Base-by-base conservation (phyloP, 2,329 filamentous ascomycete species). In the Fusarium virguliforme region DNA sequence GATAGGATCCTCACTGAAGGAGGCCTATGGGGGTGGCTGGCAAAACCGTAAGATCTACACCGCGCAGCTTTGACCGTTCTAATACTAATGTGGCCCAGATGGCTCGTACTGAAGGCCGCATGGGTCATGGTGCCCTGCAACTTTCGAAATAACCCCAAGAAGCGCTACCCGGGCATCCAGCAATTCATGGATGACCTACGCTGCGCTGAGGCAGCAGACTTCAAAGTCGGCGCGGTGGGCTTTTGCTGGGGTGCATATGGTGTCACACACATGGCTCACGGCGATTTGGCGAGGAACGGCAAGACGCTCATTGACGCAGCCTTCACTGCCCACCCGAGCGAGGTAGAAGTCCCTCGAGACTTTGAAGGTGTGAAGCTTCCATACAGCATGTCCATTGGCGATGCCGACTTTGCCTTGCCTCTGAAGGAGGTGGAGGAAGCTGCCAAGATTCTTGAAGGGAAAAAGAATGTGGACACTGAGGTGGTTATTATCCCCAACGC, bases 401-500 rank as follows among this genome's bases (percentile, higher is more conserved):
- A 57, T 57, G 37, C 30, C 22, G 54, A 57, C 54, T 57, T 57
- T 41, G 54, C 54, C 22, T 43, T 57, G 26, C 54, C 54, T 28
- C 54, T 57, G 12, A 57, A 43, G 54, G 54, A 40, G 24, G 54
- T 57, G 10, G 35, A 57, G 54, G 18, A 57, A 57, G 54, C 54
- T 9, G 54, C 54, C 54, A 40, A 57, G 54, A 57, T 57, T 22
- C 35, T 57, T 5, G 54, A 57, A 28, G 35, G 24, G 37, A 57
- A 57, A 40, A 57, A 37, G n/a, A 22, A 57, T 41, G 26, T 57
- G 9, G 35, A 57, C 37, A 57, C 18, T 26, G 54, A 57, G 37
- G 54, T 57, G 35, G 37, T 57, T 38, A 57, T 57, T 57, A 57
- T 57, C 37, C 54, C 54, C 54, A 57, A 57, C n/a, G 54, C 54